Evolutionary conservation across 1,139 yeast species (phyloP), one percentile per base, ranked within the genome.

Genomic region (Magnusiomyces tetraspermus): DNA sequence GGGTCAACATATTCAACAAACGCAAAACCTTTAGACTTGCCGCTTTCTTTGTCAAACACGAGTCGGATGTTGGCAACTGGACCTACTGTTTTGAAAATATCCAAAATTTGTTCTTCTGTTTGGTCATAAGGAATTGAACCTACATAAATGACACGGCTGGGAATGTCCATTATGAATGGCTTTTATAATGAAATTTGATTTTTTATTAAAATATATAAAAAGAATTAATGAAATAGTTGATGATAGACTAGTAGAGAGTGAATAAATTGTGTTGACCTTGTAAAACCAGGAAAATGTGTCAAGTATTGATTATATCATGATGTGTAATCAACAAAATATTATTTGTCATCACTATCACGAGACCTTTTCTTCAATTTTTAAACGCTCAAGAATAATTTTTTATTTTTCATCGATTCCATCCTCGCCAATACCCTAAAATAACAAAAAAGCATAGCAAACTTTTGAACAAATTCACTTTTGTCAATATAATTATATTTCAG

Each of bases 21-120:
- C 2, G 96, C 97, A 67, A 80, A 87, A 1, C 97, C 97, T 67
- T 85, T 88, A 19, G 96, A 86, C 64, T 83, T 85, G 2, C 97
- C 97, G 0, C 96, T 88, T 54, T 82, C 82, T 46, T 86, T 84
- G 67, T 90, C 97, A 65, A 90, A 87, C 64, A 87, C 76, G 62
- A 90, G 75, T 64, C 84, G 82, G 57, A 88, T 73, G 57, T 79
- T 82, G 44, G 78, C 77, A 2, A 92, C 95, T 0, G 97, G 97
- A 0, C 97, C 97, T 1, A 87, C 89, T 0, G 90, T 79, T 52
- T 75, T 41, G 56, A 90, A 90, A 23, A 86, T 81, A 57, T 84
- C 89, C 67, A 82, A 70, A 31, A 92, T 85, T 67, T 90, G 97
- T 62, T 89, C 96, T 66, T 90, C 98, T 0, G 97, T 85, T 63